A percentile compares a stretch with the other conserved stretches of the same genome.
phyloP scores from a whole-genome alignment of 257 asterid genomes.

The Solanum virginianum region DNA sequence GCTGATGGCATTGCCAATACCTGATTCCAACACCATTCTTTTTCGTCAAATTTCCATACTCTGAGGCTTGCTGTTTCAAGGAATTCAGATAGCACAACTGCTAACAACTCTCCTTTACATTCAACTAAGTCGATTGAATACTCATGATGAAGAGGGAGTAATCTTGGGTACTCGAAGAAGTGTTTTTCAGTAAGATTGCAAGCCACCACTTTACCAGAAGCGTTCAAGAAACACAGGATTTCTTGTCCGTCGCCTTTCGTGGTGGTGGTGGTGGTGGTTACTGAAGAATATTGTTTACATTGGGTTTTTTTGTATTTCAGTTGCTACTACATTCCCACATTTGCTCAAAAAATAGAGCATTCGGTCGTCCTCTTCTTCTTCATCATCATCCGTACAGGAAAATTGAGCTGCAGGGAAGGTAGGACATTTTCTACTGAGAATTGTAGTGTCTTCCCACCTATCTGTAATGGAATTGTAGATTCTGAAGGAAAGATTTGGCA shows the following conservation, averaged over 20 bases:
- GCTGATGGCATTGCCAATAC: conserved; percentile 65
- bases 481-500: conserved; percentile 33
- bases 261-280: conserved; percentile 19
- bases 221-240: conserved; percentile 43
- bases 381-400: conserved; percentile 4
- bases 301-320: conserved; percentile 59
- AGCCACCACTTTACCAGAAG: conserved; percentile 47
- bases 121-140: conserved; percentile 75
- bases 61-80: conserved; percentile 60
- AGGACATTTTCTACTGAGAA: conserved; percentile 11
- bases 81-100: conserved; percentile 54
- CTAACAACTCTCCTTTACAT: conserved; percentile 41
- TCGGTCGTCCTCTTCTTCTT: conserved; percentile 11
- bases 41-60: conserved; percentile 62
- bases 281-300: conserved; percentile 63
- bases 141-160: conserved; percentile 54
- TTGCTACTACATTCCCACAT: conserved; percentile 62
- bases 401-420: not conserved
- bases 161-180: conserved; percentile 55
- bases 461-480: conserved; percentile 24
- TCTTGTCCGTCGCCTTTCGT: conserved; percentile 18
- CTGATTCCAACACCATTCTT: conserved; percentile 34
- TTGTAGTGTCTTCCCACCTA: conserved; percentile 35
- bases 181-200: conserved; percentile 38
- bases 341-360: conserved; percentile 62